These are phyloP conservation scores for Mucor indicus DNA, from an alignment of 371 early-diverging fungal genomes.

Conservation along the genomic window DNA sequence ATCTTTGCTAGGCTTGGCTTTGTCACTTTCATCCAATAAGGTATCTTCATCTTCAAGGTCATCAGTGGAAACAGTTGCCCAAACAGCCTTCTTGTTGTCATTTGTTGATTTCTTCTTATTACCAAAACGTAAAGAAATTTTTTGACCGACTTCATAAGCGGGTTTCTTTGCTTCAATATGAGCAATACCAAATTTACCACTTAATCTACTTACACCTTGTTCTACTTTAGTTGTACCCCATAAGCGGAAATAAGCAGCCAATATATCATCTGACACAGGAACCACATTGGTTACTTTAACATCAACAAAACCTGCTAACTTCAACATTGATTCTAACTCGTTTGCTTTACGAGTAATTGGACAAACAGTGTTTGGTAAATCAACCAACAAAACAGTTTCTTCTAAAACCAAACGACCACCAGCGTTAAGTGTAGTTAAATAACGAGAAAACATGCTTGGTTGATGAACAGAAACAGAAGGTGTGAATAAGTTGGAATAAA, in stretches of 20 bases:
- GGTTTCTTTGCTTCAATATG: constrained; percentile 74
- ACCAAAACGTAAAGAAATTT: constrained; percentile 38
- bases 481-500: constrained; percentile 38
- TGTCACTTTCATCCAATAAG: constrained; percentile 85
- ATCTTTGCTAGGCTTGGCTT: constrained; percentile 69
- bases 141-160: constrained; percentile 79
- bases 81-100: constrained; percentile 30
- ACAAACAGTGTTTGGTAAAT: constrained; percentile 31
- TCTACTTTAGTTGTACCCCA: constrained; percentile 45
- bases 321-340: constrained; percentile 43
- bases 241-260: constrained; percentile 36
- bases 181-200: constrained; percentile 43
- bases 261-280: constrained; percentile 39
- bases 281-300: constrained; percentile 26
- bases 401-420: constrained; percentile 32
- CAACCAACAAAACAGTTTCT: constrained; percentile 36
- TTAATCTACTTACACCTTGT: constrained; percentile 43
- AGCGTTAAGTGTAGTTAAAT: constrained; percentile 29
- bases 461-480: constrained; percentile 37
- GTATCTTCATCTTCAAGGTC: constrained; percentile 86
- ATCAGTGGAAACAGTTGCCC: constrained; percentile 60
- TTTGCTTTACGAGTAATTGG: constrained; percentile 40
- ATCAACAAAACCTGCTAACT: constrained; percentile 47
- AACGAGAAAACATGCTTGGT: constrained; percentile 40
- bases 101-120: constrained; percentile 50